These are phyloP conservation scores for Bruguiera sexangula DNA, from an alignment of 345 rosid species.

Conservation along the genomic window DNA sequence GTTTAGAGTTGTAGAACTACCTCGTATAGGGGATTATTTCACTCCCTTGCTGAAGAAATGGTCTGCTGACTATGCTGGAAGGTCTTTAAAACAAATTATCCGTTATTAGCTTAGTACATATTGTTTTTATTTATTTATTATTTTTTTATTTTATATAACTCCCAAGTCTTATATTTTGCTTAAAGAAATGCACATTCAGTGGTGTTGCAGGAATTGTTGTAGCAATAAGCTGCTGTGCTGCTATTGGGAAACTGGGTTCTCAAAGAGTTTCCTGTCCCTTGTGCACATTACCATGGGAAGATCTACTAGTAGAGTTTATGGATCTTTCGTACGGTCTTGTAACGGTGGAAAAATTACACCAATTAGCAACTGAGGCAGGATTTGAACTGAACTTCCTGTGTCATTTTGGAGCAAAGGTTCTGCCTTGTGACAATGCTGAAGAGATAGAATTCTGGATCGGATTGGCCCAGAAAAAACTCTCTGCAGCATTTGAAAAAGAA, in stretches of 20 bases:
- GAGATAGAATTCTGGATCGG: slow-evolving; percentile 76
- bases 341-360: slow-evolving; percentile 50
- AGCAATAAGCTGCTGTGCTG: slow-evolving; percentile 62
- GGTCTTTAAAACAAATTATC: slow-evolving; percentile 38
- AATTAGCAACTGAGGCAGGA: slow-evolving; percentile 59
- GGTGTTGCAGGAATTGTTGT: slow-evolving; percentile 69
- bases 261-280: slow-evolving; percentile 35
- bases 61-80: slow-evolving; percentile 71
- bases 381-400: slow-evolving; percentile 54
- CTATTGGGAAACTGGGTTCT: slow-evolving; percentile 47
- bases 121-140: too few relatives aligned
- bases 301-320: slow-evolving; percentile 47
- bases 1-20: slow-evolving; percentile 57
- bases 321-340: slow-evolving; percentile 45
- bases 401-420: slow-evolving; percentile 51
- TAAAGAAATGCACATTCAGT: slow-evolving; percentile 43
- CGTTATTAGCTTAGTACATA: slow-evolving; percentile 10
- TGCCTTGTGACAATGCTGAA: slow-evolving; percentile 42
- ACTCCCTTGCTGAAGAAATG: slow-evolving; percentile 63
- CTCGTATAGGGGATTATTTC: slow-evolving; percentile 53
- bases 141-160: background rate
- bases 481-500: slow-evolving; percentile 45
- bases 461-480: slow-evolving; percentile 56
- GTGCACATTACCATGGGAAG: slow-evolving; percentile 34
- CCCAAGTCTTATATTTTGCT: slow-evolving; percentile 12